These are phyloP conservation scores for Saccharomycopsis babjevae DNA, from an alignment of 805 yeast species.

Conservation along the genomic window DNA sequence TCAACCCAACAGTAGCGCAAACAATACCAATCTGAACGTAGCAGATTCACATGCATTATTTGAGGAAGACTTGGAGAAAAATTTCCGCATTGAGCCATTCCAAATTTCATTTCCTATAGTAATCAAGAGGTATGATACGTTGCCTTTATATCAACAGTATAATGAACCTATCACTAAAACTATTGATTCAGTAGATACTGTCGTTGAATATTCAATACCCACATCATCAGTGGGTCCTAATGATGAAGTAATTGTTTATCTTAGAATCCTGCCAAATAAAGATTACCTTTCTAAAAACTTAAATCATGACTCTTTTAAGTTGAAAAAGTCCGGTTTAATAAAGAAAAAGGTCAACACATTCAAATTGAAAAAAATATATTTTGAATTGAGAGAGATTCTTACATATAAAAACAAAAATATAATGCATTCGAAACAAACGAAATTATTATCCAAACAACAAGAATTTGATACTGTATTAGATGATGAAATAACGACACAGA, in stretches of 20 bases:
- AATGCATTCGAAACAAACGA: conserved; percentile 40
- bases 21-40: background rate
- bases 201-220: conserved; percentile 38
- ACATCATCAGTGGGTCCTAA: conserved; percentile 49
- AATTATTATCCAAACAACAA: conserved; percentile 28
- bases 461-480: conserved; percentile 25
- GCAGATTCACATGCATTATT: background rate
- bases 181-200: conserved; percentile 37
- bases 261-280: conserved; percentile 34
- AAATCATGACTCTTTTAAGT: conserved; percentile 10
- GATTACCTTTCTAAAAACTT: conserved; percentile 6
- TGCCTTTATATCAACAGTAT: conserved; percentile 47
- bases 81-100: conserved; percentile 6
- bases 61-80: background rate
- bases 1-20: background rate
- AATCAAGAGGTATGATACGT: conserved; percentile 44
- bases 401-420: conserved; percentile 23
- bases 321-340: background rate
- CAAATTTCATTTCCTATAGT: conserved; percentile 37
- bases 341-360: conserved; percentile 21
- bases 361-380: conserved; percentile 34
- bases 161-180: conserved; percentile 40
- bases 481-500: conserved; percentile 23
- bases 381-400: conserved; percentile 43
- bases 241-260: conserved; percentile 34